Percentiles rank a stretch among this genome's conserved stretches.
These are phyloP conservation scores for Azolla pinnata DNA, from an alignment of 75 land plant species.

Conservation along the genomic window DNA sequence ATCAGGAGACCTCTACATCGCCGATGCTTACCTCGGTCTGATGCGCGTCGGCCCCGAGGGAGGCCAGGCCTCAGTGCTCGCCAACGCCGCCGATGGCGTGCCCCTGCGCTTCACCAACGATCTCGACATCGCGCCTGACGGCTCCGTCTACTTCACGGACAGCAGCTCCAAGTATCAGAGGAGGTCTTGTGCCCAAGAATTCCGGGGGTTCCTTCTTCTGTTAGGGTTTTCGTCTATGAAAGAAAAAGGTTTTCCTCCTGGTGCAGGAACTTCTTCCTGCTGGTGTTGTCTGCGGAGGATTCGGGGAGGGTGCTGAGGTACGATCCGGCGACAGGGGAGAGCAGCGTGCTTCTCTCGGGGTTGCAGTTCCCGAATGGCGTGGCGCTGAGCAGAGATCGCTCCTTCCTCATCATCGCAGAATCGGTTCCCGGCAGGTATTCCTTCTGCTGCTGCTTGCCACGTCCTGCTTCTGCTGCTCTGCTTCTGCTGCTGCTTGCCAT, in stretches of 20 bases:
- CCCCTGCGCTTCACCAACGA: constrained; percentile 30
- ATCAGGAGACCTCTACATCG: constrained; percentile 35
- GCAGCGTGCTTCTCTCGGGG: constrained; percentile 47
- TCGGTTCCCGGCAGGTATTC: constrained; percentile 49
- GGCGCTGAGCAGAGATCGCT: constrained; percentile 68
- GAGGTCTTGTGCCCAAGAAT: no score
- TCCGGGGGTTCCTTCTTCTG: no score
- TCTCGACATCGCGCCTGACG: constrained; percentile 24
- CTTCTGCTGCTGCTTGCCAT: no score
- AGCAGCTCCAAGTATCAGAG: constrained; percentile 38
- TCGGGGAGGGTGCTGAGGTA: constrained; percentile 73
- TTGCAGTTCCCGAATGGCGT: constrained; percentile 85
- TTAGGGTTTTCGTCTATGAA: no score
- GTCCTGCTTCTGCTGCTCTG: no score
- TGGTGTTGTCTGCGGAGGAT: constrained; percentile 58
- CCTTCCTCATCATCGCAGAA: constrained; percentile 58
- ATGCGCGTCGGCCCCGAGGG: constrained; percentile 31
- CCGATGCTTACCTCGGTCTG: constrained; percentile 36
- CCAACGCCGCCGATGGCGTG: constrained; percentile 18
- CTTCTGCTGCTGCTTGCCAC: no score
- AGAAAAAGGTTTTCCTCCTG: no score
- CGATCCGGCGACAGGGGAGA: constrained; percentile 49
- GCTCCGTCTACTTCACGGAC: constrained; percentile 35
- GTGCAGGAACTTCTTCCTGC: constrained; percentile 63
- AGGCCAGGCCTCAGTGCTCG: constrained; percentile 25